These are phyloP conservation scores for Austroboletus niveus DNA, from an alignment of 1,284 basidiomycete species.

Conservation along the genomic window DNA sequence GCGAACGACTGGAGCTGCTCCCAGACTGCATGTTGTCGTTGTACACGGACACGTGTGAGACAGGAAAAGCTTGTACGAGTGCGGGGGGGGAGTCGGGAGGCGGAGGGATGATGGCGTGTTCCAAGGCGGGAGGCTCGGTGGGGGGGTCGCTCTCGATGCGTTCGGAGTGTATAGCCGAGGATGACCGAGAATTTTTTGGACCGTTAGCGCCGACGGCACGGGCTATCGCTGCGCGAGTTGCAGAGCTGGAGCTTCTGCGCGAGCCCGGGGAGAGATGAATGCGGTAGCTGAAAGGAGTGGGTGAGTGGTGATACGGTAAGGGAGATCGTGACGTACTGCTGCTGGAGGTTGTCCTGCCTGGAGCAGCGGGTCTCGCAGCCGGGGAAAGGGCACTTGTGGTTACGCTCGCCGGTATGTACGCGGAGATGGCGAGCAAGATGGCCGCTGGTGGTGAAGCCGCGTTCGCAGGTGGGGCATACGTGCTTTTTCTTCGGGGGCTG, in stretches of 20 bases:
- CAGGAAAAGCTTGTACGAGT: conserved; percentile 42
- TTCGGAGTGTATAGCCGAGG: conserved; percentile 20
- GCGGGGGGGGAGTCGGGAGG: conserved; percentile 42
- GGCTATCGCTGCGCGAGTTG: conserved; percentile 49
- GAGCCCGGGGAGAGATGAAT: conserved; percentile 74
- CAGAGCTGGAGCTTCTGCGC: conserved; percentile 51
- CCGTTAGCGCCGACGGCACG: conserved; percentile 38
- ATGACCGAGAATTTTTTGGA: conserved; percentile 24
- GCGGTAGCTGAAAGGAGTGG: conserved; percentile 50
- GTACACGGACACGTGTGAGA: conserved; percentile 28
- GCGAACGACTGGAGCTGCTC: conserved; percentile 39
- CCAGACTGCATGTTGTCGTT: conserved; percentile 37
- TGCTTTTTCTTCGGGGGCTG: conserved; percentile 53
- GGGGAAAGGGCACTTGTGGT: conserved; percentile 80
- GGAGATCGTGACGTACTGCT: conserved; percentile 56
- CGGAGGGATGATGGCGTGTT: conserved; percentile 36
- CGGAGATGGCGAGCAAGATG: conserved; percentile 80
- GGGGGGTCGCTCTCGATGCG: conserved; percentile 33
- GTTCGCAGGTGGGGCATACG: conserved; percentile 62
- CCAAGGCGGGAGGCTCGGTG: conserved; percentile 47
- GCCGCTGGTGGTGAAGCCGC: conserved; percentile 79
- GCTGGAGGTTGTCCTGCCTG: conserved; percentile 78
- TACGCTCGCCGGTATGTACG: conserved; percentile 80
- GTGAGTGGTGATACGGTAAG: conserved; percentile 9
- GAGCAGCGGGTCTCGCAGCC: conserved; percentile 81